Percentiles rank a stretch among this genome's conserved stretches.
Evolutionary conservation across 139 green algal species (phyloP).

Genomic region (Medakamo hakoo): DNA sequence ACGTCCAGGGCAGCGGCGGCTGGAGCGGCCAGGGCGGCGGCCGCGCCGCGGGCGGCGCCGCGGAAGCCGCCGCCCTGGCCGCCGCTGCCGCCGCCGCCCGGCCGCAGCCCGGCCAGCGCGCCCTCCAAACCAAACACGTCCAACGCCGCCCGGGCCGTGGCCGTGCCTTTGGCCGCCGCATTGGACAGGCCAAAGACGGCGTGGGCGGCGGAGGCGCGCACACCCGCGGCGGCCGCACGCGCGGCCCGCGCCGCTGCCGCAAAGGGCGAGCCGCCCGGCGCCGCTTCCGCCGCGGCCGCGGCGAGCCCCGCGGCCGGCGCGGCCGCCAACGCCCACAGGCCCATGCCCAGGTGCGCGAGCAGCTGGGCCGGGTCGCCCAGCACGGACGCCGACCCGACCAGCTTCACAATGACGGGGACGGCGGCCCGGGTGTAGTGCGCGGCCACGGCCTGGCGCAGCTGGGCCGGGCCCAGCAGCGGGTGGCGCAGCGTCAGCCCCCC

Average conservation of each 20-base stretch:
- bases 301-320: constrained; percentile 21
- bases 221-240: no score
- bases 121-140: constrained; percentile 19
- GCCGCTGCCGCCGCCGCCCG: constrained; percentile 1
- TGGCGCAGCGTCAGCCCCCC: constrained; percentile 29
- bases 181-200: constrained; percentile 29
- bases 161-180: constrained; percentile 23
- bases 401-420: constrained; percentile 34
- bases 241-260: background rate
- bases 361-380: constrained; percentile 31
- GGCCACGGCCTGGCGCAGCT: constrained; percentile 34
- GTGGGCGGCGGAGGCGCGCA: constrained; percentile 4
- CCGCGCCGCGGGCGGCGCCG: constrained; percentile 13
- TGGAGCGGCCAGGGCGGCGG: constrained; percentile 20
- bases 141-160: constrained; percentile 18
- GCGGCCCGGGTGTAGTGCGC: constrained; percentile 42
- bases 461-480: constrained; percentile 33
- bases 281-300: constrained; percentile 13
- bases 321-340: constrained; percentile 30
- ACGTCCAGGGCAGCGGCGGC: constrained; percentile 24
- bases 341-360: constrained; percentile 31
- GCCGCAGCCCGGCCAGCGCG: background rate
- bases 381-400: constrained; percentile 25
- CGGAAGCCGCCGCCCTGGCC: constrained; percentile 15
- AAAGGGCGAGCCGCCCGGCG: constrained; percentile 1